These are phyloP conservation scores for Crithidia expoeki DNA, from an alignment of 208 protist species.

Conservation along the genomic window DNA sequence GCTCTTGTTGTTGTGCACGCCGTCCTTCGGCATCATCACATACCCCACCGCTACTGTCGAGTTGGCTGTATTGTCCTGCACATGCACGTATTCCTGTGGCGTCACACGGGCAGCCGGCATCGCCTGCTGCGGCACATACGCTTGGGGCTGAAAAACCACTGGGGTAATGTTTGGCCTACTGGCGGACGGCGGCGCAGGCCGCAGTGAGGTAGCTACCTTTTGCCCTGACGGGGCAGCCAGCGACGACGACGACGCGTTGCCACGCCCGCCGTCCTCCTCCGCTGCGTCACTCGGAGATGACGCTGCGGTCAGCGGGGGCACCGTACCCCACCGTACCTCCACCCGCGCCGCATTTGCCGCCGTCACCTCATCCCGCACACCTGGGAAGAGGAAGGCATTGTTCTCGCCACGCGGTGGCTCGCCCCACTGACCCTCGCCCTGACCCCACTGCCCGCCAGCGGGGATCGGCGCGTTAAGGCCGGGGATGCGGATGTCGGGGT, in stretches of 20 bases:
- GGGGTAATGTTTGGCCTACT: conserved; percentile 49
- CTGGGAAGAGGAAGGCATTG: conserved; percentile 85
- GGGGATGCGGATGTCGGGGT: conserved; percentile 97
- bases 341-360: conserved; percentile 16
- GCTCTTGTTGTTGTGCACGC: conserved; percentile 10
- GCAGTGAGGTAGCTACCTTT: conserved; percentile 12
- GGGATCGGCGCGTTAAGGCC: conserved; percentile 99
- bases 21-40: conserved; percentile 63
- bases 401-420: conserved; percentile 91
- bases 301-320: conserved; percentile 33
- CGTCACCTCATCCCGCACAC: conserved; percentile 82
- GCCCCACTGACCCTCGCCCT: conserved; percentile 97
- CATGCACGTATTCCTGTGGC: conserved; percentile 82
- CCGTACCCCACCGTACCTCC: conserved; percentile 44
- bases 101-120: conserved; percentile 32
- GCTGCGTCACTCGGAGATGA: conserved; percentile 3
- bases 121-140: conserved; percentile 50
- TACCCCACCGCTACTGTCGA: conserved; percentile 72
- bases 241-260: conserved; percentile 17
- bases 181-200: conserved; percentile 19
- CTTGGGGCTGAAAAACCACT: conserved; percentile 72
- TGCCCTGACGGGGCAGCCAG: conserved; percentile 11
- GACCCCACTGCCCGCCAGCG: conserved; percentile 93
- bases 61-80: conserved; percentile 69
- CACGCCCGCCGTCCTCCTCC: not conserved